These are phyloP conservation scores for Exophiala calicioides DNA, from an alignment of 2,329 filamentous ascomycete genomes.

Conservation along the genomic window DNA sequence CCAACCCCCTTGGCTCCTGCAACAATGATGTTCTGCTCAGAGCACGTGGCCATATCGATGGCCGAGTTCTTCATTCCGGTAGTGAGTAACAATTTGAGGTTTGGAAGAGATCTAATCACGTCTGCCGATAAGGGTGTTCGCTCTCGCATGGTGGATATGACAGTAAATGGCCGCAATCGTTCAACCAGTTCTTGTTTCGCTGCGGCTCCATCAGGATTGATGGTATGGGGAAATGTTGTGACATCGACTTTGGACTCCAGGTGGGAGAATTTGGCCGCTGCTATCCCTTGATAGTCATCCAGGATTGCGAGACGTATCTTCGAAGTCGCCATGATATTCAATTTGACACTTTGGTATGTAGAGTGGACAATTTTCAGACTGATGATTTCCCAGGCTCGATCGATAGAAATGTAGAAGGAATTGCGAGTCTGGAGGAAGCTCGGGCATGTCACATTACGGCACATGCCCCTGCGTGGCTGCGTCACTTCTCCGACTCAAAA, in stretches of 20 bases:
- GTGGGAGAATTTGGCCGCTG: conserved; percentile 57
- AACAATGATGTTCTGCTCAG: conserved; percentile 62
- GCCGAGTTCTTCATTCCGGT: conserved; percentile 69
- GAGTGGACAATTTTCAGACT: too few species aligned
- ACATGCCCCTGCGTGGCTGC: too few species aligned
- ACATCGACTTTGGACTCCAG: conserved; percentile 56
- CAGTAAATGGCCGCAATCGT: conserved; percentile 67
- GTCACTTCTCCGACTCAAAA: too few species aligned
- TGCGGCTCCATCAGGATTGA: conserved; percentile 37
- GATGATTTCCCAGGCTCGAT: too few species aligned
- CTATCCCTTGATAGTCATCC: conserved; percentile 68
- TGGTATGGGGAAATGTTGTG: conserved; percentile 60
- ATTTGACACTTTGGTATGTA: too few species aligned
- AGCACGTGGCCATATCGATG: conserved; percentile 65
- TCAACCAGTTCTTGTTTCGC: conserved; percentile 61
- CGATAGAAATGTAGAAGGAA: too few species aligned
- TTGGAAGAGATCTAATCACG: conserved; percentile 67
- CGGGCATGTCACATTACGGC: too few species aligned
- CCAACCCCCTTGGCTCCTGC: conserved; percentile 53
- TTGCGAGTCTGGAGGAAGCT: too few species aligned
- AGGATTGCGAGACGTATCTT: conserved; percentile 60
- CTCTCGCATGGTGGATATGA: conserved; percentile 80
- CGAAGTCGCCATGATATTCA: not conserved
- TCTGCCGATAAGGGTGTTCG: conserved; percentile 72
- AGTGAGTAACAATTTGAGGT: conserved; percentile 73